Base-by-base conservation (phyloP, 2,329 filamentous ascomycete species). In the Apiospora rasikravindrae region DNA sequence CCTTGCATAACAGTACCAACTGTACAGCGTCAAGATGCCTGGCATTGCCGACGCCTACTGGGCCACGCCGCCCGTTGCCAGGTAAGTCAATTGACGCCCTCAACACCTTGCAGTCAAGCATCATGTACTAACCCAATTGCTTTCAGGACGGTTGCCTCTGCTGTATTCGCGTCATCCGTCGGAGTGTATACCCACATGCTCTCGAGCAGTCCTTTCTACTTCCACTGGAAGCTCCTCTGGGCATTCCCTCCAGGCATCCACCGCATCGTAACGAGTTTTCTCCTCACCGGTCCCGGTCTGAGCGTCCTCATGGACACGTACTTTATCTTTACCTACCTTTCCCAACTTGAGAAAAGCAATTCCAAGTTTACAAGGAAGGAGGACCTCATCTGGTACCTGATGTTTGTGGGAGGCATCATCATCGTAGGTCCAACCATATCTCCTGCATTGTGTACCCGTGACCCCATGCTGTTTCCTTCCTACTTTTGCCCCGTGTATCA, bases 371-470 rank as follows among this genome's bases (percentile, higher is more conserved):
- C 87, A 57, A 87, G 89, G 76, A 93, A 93, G 72, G 95, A 94
- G 79, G 93, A 96, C 80, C 89, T 96, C 77, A 87, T 96, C 74
- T 91, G 91, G 84, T 98, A 97, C 81, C 84, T 97, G 77, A 83
- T 91, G 73, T 96, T 96, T 80, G 88, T 95, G 77, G 87, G 88
- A 76, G 83, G 84, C 69, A 84, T 92, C 78, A 96, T 96, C 75
- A 80, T 94, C 86, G 95, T 98, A 94, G 91, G 95, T 86, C 76
- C 74, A 64, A 64, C 57, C 57, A 64, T 40, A n/a, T 64, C 57
- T 64, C 33, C 29, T 40, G 57, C 33, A 64, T 40, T 64, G 57
- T 73, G 74, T 73, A 77, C 78, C 72, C 75, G 73, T 75, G 74
- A 71, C 73, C 72, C 74, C 72, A 51, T 71, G 53, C 74, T 69